phyloP scores from a whole-genome alignment of 2,329 filamentous ascomycete species.

The Cladosporium sp. region DNA sequence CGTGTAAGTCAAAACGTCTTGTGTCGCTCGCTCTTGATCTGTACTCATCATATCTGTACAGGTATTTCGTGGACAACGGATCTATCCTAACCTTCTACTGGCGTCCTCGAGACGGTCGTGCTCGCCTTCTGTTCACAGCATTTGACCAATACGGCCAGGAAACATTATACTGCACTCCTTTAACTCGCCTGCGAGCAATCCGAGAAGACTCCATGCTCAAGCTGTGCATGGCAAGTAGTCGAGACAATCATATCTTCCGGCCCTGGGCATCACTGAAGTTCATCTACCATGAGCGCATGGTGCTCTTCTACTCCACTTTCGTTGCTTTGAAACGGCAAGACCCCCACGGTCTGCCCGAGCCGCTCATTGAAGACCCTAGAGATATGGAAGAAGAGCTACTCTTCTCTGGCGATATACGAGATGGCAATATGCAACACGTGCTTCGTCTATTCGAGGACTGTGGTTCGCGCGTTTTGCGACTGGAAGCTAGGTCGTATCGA shows the following conservation, averaged over 20 bases:
- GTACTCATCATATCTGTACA: background rate
- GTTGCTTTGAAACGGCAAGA: conserved; percentile 58
- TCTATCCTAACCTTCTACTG: conserved; percentile 37
- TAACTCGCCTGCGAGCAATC: conserved; percentile 44
- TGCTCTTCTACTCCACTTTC: conserved; percentile 54
- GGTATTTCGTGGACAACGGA: conserved; percentile 44
- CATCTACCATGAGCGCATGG: conserved; percentile 54
- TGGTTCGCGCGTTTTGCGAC: conserved; percentile 48
- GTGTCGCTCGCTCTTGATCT: too few species aligned
- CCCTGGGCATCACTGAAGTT: conserved; percentile 55
- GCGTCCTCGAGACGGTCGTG: conserved; percentile 47
- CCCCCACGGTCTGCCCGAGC: conserved; percentile 7
- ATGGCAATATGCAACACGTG: conserved; percentile 46
- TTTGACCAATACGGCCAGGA: conserved; percentile 38
- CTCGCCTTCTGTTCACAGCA: conserved; percentile 51
- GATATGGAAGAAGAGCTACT: conserved; percentile 39
- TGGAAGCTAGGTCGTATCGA: conserved; percentile 53
- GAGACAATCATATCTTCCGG: conserved; percentile 37
- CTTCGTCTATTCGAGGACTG: conserved; percentile 52
- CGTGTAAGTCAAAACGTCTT: conserved; percentile 22
- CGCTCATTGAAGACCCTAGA: conserved; percentile 4
- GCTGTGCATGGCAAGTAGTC: conserved; percentile 31
- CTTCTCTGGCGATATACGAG: conserved; percentile 50
- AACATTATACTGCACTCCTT: conserved; percentile 45
- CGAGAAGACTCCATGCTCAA: conserved; percentile 39